Evolutionary conservation across 2,329 filamentous ascomycete species (phyloP).

Genomic region (Fusarium udum): DNA sequence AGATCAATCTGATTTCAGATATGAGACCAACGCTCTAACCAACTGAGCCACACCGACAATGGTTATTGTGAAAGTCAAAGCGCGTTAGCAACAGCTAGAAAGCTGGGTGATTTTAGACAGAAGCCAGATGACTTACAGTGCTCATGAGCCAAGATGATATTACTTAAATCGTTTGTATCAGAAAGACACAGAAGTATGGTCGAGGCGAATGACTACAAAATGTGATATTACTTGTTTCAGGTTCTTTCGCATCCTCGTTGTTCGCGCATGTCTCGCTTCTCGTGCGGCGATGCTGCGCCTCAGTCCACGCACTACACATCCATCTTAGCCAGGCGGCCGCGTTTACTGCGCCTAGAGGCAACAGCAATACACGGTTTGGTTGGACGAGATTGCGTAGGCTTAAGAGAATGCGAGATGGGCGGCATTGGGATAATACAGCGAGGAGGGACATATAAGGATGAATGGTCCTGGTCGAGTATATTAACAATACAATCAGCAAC

Average conservation of each 20-base stretch:
- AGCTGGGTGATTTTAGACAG: rapidly evolving
- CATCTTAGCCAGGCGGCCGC: constrained; percentile 13
- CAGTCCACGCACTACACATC: constrained; percentile 18
- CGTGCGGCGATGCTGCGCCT: background rate
- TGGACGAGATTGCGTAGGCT: constrained; percentile 21
- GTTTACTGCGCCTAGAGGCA: background rate
- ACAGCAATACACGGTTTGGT: background rate
- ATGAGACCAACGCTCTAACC: constrained; percentile 53
- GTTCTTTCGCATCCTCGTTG: background rate
- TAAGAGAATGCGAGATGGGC: constrained; percentile 23
- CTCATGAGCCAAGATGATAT: background rate
- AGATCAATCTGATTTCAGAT: constrained; percentile 20
- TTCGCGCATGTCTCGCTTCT: background rate
- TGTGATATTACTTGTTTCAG: background rate
- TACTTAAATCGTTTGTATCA: background rate
- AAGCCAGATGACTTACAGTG: background rate
- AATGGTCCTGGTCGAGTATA: background rate
- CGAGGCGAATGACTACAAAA: background rate
- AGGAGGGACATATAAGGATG: constrained; percentile 31
- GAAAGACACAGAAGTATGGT: background rate
- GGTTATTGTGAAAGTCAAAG: background rate
- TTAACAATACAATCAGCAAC: background rate
- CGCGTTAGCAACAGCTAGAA: rapidly evolving
- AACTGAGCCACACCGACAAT: constrained; percentile 48
- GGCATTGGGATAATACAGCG: background rate